These are phyloP conservation scores for Lenwebbia sp. DNA, from an alignment of 345 rosid genomes.

Conservation along the genomic window DNA sequence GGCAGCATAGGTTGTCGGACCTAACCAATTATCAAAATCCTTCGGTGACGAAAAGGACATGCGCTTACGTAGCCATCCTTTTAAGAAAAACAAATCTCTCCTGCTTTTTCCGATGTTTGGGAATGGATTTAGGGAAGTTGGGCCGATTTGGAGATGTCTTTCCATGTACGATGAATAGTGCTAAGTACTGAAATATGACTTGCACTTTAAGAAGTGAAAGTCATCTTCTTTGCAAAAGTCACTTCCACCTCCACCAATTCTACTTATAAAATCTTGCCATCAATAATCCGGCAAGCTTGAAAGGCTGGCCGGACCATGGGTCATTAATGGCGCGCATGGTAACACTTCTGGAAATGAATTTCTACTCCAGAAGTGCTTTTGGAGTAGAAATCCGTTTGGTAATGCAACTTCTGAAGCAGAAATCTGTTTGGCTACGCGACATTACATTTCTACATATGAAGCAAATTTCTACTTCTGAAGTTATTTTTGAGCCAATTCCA, in stretches of 20 bases:
- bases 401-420: no score
- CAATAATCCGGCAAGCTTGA: not conserved
- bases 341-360: no score
- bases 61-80: not conserved
- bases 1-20: not conserved
- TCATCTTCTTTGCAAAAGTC: not conserved
- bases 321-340: no score
- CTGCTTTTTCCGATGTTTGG: not conserved
- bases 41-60: not conserved
- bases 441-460: no score
- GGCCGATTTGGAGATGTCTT: not conserved
- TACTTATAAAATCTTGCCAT: not conserved
- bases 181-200: not conserved
- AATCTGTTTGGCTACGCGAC: no score
- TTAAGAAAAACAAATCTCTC: not conserved
- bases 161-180: not conserved
- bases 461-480: no score
- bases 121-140: not conserved
- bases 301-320: no score
- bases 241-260: not conserved
- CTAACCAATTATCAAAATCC: not conserved
- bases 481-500: no score
- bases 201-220: not conserved
- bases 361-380: no score
- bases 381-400: no score